Evolutionary conservation across 2,329 filamentous ascomycete species (phyloP).

Genomic region (Beauveria sp.): DNA sequence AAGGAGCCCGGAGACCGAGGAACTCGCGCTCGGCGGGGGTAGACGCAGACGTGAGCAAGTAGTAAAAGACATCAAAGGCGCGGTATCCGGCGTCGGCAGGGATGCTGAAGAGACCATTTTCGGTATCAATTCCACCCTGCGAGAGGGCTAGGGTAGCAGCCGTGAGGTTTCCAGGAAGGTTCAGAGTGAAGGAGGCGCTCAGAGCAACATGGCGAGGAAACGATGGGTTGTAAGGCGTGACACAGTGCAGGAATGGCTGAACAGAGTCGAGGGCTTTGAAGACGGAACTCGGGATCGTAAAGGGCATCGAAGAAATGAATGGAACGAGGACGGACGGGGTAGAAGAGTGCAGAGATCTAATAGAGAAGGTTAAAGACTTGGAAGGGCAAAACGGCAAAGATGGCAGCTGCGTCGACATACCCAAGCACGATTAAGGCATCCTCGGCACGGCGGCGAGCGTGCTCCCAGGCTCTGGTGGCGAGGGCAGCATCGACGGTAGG

Average conservation of each 20-base stretch:
- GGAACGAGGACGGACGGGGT: constrained; percentile 77
- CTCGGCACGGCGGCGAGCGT: constrained; percentile 87
- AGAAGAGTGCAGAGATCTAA: constrained; percentile 79
- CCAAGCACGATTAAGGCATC: constrained; percentile 88
- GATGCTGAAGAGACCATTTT: constrained; percentile 70
- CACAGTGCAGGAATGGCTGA: constrained; percentile 77
- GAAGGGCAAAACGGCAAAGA: constrained; percentile 13
- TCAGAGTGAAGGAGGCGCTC: constrained; percentile 73
- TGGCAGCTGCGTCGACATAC: constrained; percentile 41
- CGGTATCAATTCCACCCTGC: constrained; percentile 79
- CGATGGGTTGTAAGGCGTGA: constrained; percentile 85
- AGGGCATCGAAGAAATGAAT: constrained; percentile 73
- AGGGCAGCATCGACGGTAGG: constrained; percentile 72
- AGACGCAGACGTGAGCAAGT: constrained; percentile 85
- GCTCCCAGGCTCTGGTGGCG: constrained; percentile 84
- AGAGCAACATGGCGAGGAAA: constrained; percentile 72
- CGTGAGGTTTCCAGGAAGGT: constrained; percentile 70
- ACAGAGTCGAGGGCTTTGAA: constrained; percentile 75
- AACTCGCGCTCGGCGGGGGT: constrained; percentile 85
- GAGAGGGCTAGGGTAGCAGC: constrained; percentile 72
- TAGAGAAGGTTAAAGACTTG: background rate
- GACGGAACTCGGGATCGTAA: constrained; percentile 67
- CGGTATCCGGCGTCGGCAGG: constrained; percentile 74
- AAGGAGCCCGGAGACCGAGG: constrained; percentile 68
- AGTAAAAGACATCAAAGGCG: constrained; percentile 97